Base-by-base conservation (phyloP, 2,329 filamentous ascomycete genomes). In the Aphanocladium album region DNA sequence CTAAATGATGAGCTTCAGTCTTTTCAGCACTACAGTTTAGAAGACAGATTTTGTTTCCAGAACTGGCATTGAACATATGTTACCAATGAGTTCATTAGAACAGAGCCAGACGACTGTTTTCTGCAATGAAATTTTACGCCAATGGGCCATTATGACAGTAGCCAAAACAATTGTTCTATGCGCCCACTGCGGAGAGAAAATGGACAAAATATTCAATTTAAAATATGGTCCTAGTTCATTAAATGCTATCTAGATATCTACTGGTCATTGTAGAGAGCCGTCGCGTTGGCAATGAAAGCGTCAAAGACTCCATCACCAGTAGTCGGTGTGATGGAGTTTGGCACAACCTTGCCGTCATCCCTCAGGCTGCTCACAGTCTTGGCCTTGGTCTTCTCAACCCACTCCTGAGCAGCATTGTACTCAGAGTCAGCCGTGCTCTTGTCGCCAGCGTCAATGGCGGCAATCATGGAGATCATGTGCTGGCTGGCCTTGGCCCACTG, bases 401-500 rank as follows among this genome's bases (percentile, higher is more conserved):
- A 62, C 21, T 30, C 60, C 27, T 56, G 60, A 3, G 45, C 60
- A 33, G 49, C 30, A 16, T 59, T 60, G 56, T 56, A 60, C 56
- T 62, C 60, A 1, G 41, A 23, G 17, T 60, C 60, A 5, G 60
- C 60, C 33, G 35, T 60, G 27, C 16, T 30, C 51, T 59, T 56
- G 43, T 61, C 56, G 30, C 62, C 62, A 12, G 7, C 12, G 19
- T 64, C 62, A 8, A 64, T 14, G 5, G 61, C 55, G 5, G 53
- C 60, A 17, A 64, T 47, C 62, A 62, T 62, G 16, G 53, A 5
- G 35, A 61, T 61, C 17, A 61, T 27, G 33, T 64, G 60, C 54
- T 59, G 53, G 50, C 56, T 61, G 8, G 62, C 62, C 30, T 30
- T 62, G 23, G 62, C 62, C 62, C 62, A 64, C 49, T 64, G 62